phyloP scores from a whole-genome alignment of 2,329 filamentous ascomycete genomes.

The Neurospora crassa region DNA sequence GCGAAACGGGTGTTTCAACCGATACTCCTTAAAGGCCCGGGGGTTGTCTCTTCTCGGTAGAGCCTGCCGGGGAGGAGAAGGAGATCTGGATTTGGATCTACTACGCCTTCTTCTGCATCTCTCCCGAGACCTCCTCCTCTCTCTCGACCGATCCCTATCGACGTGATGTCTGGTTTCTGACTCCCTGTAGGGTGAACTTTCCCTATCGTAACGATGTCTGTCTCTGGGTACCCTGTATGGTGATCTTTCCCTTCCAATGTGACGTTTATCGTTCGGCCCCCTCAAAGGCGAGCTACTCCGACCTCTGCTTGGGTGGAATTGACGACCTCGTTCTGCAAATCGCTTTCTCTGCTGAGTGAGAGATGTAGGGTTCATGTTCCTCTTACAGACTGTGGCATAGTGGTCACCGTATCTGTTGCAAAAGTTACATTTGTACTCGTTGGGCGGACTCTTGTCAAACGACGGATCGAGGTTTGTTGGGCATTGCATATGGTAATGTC shows the following conservation, averaged over 20 bases:
- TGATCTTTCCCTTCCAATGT: not conserved
- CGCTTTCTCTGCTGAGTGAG: constrained; percentile 24
- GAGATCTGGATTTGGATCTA: not conserved
- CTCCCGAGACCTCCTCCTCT: not conserved
- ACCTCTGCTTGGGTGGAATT: not conserved
- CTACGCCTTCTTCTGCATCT: not conserved
- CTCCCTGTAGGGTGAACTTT: not conserved
- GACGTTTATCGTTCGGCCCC: not conserved
- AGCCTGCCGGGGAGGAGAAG: not conserved
- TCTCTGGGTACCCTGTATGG: not conserved
- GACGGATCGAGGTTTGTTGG: constrained; percentile 32
- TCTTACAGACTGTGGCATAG: constrained; percentile 27
- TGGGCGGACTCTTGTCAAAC: constrained; percentile 24
- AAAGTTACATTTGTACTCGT: constrained; percentile 25
- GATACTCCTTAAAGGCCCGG: not conserved
- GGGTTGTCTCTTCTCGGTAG: not conserved
- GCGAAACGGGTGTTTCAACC: not conserved
- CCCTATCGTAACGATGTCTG: not conserved
- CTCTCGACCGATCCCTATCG: not conserved
- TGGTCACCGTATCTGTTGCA: constrained; percentile 27
- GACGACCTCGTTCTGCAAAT: not conserved
- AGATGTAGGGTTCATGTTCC: constrained; percentile 23
- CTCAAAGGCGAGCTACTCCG: not conserved
- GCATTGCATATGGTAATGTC: constrained; percentile 29
- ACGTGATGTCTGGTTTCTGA: not conserved